Evolutionary conservation across 2,329 filamentous ascomycete species (phyloP).

Genomic region (Pyrenochaeta sp.): DNA sequence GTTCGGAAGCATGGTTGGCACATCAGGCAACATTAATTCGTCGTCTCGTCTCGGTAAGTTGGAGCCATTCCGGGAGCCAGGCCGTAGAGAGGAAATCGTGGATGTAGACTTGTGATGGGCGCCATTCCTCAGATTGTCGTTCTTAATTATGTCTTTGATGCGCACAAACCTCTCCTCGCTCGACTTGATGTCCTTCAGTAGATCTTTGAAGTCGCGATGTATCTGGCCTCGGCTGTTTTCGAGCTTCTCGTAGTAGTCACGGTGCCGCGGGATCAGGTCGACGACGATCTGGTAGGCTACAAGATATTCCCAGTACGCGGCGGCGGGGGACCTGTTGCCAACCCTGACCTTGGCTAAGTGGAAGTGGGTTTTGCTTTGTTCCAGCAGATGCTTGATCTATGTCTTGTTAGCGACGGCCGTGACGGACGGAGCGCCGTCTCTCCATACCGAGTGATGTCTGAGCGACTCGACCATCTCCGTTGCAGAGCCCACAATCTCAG

Average conservation of each 20-base stretch:
- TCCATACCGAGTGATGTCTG: constrained; percentile 39
- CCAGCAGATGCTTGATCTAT: constrained; percentile 53
- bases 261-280: constrained; percentile 78
- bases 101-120: constrained; percentile 49
- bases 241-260: constrained; percentile 71
- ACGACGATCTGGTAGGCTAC: constrained; percentile 81
- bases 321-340: constrained; percentile 61
- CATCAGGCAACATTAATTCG: constrained; percentile 48
- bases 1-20: constrained; percentile 30
- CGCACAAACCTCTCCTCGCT: constrained; percentile 55
- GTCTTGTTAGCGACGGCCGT: constrained; percentile 22
- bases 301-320: constrained; percentile 85
- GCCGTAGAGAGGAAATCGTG: constrained; percentile 13
- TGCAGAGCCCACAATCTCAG: constrained; percentile 54
- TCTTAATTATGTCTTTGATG: constrained; percentile 61
- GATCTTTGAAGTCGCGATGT: constrained; percentile 56
- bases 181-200: constrained; percentile 41
- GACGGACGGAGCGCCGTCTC: background rate
- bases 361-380: constrained; percentile 52
- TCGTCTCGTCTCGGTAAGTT: constrained; percentile 27
- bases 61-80: constrained; percentile 29
- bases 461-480: constrained; percentile 45
- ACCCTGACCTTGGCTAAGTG: constrained; percentile 63
- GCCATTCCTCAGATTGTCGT: constrained; percentile 65
- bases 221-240: constrained; percentile 62